phyloP scores from a whole-genome alignment of 257 asterid species.

The Thymus mandschuricus region DNA sequence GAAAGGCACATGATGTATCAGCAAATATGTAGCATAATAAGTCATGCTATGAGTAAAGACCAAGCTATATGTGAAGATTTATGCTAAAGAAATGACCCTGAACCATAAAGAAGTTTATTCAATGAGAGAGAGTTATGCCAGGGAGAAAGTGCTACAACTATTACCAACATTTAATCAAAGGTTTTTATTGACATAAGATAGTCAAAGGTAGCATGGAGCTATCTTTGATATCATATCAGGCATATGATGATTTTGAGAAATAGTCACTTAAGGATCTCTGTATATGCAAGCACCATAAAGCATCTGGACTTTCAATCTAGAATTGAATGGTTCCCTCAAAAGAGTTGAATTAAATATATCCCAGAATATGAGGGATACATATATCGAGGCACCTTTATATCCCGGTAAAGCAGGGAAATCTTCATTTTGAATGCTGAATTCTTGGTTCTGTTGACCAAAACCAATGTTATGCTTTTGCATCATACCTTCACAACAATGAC shows the following conservation, averaged over 20 bases:
- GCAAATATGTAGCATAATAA: conserved; percentile 1
- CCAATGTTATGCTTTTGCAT: conserved; percentile 78
- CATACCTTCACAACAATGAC: conserved; percentile 56
- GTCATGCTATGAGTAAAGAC: not conserved
- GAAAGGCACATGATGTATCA: conserved; percentile 6
- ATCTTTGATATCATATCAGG: conserved; percentile 10
- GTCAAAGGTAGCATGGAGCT: not conserved
- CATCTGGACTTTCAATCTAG: not conserved
- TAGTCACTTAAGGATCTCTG: not conserved
- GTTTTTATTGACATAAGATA: not conserved
- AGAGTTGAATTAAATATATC: conserved; percentile 11
- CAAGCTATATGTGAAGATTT: not conserved
- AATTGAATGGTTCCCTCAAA: conserved; percentile 21
- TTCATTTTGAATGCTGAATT: conserved; percentile 96
- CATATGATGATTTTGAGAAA: conserved; percentile 19
- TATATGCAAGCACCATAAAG: conserved; percentile 14
- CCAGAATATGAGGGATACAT: conserved; percentile 12
- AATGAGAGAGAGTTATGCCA: not conserved
- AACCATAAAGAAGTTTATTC: not conserved
- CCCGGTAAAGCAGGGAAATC: conserved; percentile 97
- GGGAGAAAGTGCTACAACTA: conserved; percentile 1
- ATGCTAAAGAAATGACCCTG: not conserved
- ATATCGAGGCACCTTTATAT: conserved; percentile 66
- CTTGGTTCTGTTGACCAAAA: conserved; percentile 82
- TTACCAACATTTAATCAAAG: not conserved